Evolutionary conservation across 345 rosid genomes (phyloP).

Genomic region (Gossypium ekmanianum): DNA sequence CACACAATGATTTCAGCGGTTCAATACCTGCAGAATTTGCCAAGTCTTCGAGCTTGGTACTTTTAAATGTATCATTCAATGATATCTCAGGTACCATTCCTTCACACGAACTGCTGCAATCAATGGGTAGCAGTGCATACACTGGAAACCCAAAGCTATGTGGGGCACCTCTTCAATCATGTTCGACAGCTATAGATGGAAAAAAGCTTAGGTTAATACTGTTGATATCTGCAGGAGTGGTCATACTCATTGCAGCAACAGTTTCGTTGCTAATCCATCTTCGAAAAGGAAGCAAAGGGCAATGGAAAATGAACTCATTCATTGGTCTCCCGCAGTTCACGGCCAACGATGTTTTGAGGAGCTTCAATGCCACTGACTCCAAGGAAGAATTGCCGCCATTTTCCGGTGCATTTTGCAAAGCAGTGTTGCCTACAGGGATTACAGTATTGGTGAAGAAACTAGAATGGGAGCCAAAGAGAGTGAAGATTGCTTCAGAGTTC

Average conservation of each 20-base stretch:
- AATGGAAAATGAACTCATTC: slow-evolving; percentile 78
- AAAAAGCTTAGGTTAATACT: slow-evolving; percentile 57
- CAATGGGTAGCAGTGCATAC: slow-evolving; percentile 62
- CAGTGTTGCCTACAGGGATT: slow-evolving; percentile 84
- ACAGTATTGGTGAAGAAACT: slow-evolving; percentile 65
- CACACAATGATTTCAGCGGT: slow-evolving; percentile 65
- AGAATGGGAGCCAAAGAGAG: slow-evolving; percentile 47
- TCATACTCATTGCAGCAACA: slow-evolving; percentile 38
- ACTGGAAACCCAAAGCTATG: slow-evolving; percentile 69
- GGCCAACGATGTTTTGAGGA: slow-evolving; percentile 65
- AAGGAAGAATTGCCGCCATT: slow-evolving; percentile 33
- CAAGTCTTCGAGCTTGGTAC: slow-evolving; percentile 38
- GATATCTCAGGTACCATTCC: slow-evolving; percentile 65
- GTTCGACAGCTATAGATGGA: slow-evolving; percentile 39
- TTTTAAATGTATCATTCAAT: slow-evolving; percentile 58
- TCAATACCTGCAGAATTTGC: slow-evolving; percentile 47
- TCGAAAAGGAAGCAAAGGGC: slow-evolving; percentile 52
- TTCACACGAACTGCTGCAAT: slow-evolving; percentile 40
- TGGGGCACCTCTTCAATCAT: slow-evolving; percentile 63
- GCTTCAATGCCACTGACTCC: slow-evolving; percentile 48
- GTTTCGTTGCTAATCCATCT: slow-evolving; percentile 45
- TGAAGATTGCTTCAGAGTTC: slow-evolving; percentile 38
- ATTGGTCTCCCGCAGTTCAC: slow-evolving; percentile 72
- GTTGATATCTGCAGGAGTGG: slow-evolving; percentile 44
- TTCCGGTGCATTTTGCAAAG: slow-evolving; percentile 51